Base-by-base conservation (phyloP, 305 asterid species). In the Fraxinus platypoda region DNA sequence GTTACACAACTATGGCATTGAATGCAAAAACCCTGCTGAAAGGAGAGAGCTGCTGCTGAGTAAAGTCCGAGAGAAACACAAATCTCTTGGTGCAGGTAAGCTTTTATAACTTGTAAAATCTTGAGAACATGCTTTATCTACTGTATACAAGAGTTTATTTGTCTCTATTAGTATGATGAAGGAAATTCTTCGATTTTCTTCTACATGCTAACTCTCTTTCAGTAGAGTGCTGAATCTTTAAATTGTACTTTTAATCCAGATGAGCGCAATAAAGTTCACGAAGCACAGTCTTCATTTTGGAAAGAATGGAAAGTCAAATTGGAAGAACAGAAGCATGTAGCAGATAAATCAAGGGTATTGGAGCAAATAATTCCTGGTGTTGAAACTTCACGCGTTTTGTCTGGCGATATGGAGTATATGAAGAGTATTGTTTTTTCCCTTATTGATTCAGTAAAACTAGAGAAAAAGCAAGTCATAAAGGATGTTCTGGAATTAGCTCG, bases 271-370 rank as follows among this genome's bases (percentile, higher is more conserved):
- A 89, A 86, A 79, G 90, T 94, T 76, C 97, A 93, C 73, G 90
- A 90, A 89, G 93, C 97, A 79, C 99, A 93, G 77, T 94, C 99
- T 70, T 91, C 98, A 84, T 97, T 93, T 86, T 97, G 99, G 99
- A 94, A 92, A 78, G 98, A 94, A 85, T 97, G 99, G 99, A 94
- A 95, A 90, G 82, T 89, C 81, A 97, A 94, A 90, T 83, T 97
- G 78, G 98, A 97, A 88, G 97, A 94, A 75, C 98, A 97, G 87
- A 93, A 93, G 90, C 89, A 70, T 78, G 89, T 85, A 71, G 97
- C 99, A 15, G 98, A 94, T 85, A 89, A 93, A 84, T 91, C 98
- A 46, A 93, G 98, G 90, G 90, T 90, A 81, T 86, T 97, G 93
- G 95, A 94, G 85, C 93, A 91, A 87, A 85, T 97, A 79, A 91